phyloP scores from a whole-genome alignment of 345 rosid species.

The Citrus inodora region DNA sequence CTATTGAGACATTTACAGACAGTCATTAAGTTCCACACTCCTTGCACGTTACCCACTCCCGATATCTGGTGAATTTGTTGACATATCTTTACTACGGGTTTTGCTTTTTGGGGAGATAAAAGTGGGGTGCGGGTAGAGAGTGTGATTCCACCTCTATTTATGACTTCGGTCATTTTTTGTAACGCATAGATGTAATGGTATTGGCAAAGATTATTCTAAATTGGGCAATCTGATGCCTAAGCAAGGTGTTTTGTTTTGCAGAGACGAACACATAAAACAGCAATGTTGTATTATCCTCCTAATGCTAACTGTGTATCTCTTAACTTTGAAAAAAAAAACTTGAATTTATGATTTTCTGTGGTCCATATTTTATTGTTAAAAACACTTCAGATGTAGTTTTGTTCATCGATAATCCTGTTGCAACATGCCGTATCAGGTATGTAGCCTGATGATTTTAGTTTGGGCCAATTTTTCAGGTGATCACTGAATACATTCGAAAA shows the following conservation, averaged over 20 bases:
- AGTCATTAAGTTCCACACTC: not conserved
- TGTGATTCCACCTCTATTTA: not conserved
- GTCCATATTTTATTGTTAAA: no score
- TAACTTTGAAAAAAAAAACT: not conserved
- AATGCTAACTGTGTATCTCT: not conserved
- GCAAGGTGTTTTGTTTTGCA: not conserved
- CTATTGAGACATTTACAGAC: not conserved
- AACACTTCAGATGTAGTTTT: no score
- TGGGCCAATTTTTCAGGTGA: no score
- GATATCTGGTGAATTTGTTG: not conserved
- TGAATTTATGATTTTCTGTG: not conserved
- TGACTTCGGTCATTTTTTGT: conserved; percentile 3
- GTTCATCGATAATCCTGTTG: no score
- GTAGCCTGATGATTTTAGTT: no score
- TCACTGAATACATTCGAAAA: no score
- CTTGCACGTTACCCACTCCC: not conserved
- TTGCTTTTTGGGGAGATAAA: not conserved
- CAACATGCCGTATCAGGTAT: no score
- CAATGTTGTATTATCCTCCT: not conserved
- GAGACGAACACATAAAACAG: not conserved
- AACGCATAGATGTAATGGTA: not conserved
- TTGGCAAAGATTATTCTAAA: conserved; percentile 2
- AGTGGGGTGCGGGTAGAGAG: not conserved
- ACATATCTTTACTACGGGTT: not conserved
- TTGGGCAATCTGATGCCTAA: conserved; percentile 10